Evolutionary conservation across 441 rosid species (phyloP).

Genomic region (Populus trichocarpa): DNA sequence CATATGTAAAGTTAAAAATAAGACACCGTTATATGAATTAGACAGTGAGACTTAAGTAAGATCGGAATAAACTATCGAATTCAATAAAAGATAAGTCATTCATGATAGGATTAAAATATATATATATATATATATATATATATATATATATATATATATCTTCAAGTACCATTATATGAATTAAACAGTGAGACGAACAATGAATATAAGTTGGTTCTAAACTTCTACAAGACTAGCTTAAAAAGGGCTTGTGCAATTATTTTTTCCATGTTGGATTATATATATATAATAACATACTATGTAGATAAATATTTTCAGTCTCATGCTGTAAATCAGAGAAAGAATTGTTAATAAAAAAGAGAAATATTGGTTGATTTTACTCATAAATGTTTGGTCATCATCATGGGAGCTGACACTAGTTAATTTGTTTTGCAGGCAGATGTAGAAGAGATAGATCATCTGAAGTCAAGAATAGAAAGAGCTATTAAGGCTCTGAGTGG

Average conservation of each 20-base stretch:
- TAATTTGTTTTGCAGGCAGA: slow-evolving; percentile 37
- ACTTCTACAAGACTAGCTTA: no score
- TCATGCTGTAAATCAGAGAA: not conserved
- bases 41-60: no score
- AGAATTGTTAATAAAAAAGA: not conserved
- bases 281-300: no score
- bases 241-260: no score
- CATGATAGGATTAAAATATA: not conserved
- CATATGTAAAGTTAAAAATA: not conserved
- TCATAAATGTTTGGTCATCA: not conserved
- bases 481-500: slow-evolving; percentile 45
- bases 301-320: not conserved
- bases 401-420: not conserved
- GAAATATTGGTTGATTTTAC: not conserved
- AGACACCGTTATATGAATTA: no score
- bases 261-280: no score
- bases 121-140: no score
- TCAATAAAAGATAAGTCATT: not conserved
- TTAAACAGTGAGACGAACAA: not conserved
- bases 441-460: slow-evolving; percentile 40
- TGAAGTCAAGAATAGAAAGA: slow-evolving; percentile 34
- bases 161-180: no score
- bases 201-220: not conserved
- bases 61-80: no score
- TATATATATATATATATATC: no score